Base-by-base conservation (phyloP, 2,329 filamentous ascomycete genomes). In the Lecanosticta acicola region DNA sequence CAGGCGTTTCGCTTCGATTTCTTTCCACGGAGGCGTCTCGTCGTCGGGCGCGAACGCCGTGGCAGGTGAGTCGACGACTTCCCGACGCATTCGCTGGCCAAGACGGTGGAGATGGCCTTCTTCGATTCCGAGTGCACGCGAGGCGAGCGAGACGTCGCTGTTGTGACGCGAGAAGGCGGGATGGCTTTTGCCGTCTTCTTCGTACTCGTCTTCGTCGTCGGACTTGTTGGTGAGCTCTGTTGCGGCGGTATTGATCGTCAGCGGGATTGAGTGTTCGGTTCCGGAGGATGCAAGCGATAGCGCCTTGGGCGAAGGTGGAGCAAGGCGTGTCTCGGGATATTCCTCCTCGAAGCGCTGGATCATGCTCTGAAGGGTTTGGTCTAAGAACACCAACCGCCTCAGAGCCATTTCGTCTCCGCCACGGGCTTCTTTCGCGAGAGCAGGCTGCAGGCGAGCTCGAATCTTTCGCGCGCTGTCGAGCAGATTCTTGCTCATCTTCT, bases 291-390 rank as follows among this genome's bases (percentile, higher is more conserved):
- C 43, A 13, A 49, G 33, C 10, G 48, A 51, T 8, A 50, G 49
- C 44, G 36, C 43, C 29, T 29, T 49, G 20, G 41, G 50, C 40
- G 42, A 49, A 24, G 48, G 49, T 4, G 52, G 51, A 13, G 62
- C 56, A 34, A 80, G 72, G 29, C 87, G 81, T 0, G 87, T 94
- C 62, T 97, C 91, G 0, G 93, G 93, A 59, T 89, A 97, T 66
- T 97, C 91, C 63, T 94, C 86, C 66, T 97, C 93, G 63, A 97
- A 98, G 20, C 93, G 85, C 63, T 87, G 83, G 61, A 97, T 97
- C 70, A 97, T 96, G 55, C 85, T 84, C 59, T 89, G 78, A 8
- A 98, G 75, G 0, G 93, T 97, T 50, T 85, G 76, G 59, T 96
- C 89, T 21, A 98, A 78, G 77, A 95, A 95, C 35, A 84, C 74